Conservation (phyloP, 345 rosid species). For the Euphorbia pulcherrima region DNA sequence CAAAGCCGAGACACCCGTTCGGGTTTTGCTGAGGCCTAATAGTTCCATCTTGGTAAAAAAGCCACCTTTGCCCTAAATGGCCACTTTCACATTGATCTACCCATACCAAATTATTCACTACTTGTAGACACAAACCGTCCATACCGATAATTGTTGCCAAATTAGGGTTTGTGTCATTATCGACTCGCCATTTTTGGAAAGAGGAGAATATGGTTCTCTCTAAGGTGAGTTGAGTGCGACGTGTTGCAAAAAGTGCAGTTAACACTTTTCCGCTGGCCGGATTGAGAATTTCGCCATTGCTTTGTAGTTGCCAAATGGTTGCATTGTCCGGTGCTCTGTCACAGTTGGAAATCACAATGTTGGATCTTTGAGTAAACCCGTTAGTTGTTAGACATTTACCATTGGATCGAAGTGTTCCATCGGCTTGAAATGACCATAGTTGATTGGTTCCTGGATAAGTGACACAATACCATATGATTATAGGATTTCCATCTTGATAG, state of each 20-base stretch:
- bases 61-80: background rate
- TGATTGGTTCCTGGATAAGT: background rate
- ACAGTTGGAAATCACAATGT: background rate
- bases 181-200: background rate
- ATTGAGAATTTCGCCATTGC: background rate
- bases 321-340: background rate
- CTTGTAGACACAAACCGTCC: background rate
- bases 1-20: background rate
- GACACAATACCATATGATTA: background rate
- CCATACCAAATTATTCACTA: background rate
- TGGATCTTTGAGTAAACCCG: background rate
- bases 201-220: background rate
- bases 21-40: background rate
- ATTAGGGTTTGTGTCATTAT: background rate
- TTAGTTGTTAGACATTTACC: background rate
- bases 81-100: background rate
- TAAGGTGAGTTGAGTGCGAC: background rate
- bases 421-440: background rate
- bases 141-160: background rate
- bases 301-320: background rate
- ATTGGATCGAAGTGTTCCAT: background rate
- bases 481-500: background rate
- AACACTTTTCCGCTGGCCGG: background rate
- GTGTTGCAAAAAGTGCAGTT: background rate
- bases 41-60: background rate